A percentile compares a stretch with the other conserved stretches of the same genome.
These are phyloP conservation scores for Pichia pseudocactophila DNA, from an alignment of 805 yeast species.

Conservation along the genomic window DNA sequence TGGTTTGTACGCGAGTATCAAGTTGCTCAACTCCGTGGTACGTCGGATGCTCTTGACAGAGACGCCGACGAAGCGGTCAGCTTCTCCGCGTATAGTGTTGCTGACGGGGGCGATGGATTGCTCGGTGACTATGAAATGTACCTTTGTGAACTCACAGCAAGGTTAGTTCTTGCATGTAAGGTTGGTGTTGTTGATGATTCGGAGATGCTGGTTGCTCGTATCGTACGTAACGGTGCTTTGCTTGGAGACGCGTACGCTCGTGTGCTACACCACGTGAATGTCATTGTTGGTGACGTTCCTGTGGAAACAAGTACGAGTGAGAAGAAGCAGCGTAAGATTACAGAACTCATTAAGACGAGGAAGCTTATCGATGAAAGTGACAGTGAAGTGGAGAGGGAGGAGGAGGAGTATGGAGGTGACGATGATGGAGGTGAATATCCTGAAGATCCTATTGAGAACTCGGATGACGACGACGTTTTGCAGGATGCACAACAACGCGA, in stretches of 20 bases:
- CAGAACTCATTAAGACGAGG: background rate
- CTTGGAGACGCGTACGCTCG: constrained; percentile 18
- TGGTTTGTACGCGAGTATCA: constrained; percentile 43
- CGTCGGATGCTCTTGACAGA: constrained; percentile 36
- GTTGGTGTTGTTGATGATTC: constrained; percentile 4
- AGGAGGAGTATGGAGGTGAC: no score
- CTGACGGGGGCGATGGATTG: background rate
- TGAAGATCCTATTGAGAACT: constrained; percentile 11
- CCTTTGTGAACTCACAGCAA: constrained; percentile 19
- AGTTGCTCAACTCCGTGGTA: constrained; percentile 28
- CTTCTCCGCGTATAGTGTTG: constrained; percentile 14
- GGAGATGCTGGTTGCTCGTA: constrained; percentile 12
- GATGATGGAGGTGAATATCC: constrained; percentile 10
- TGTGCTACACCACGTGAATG: constrained; percentile 6
- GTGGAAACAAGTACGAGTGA: no score
- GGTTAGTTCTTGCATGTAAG: constrained; percentile 15
- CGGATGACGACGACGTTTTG: constrained; percentile 5
- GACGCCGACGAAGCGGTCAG: constrained; percentile 39
- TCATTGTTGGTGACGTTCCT: background rate
- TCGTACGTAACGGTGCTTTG: constrained; percentile 17
- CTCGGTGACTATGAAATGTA: background rate
- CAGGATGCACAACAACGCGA: background rate
- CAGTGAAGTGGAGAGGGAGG: no score
- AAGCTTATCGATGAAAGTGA: constrained; percentile 7
- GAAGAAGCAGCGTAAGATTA: constrained; percentile 2